phyloP scores from a whole-genome alignment of 352 stramenopile genomes.

The Saprolegnia parasitica region DNA sequence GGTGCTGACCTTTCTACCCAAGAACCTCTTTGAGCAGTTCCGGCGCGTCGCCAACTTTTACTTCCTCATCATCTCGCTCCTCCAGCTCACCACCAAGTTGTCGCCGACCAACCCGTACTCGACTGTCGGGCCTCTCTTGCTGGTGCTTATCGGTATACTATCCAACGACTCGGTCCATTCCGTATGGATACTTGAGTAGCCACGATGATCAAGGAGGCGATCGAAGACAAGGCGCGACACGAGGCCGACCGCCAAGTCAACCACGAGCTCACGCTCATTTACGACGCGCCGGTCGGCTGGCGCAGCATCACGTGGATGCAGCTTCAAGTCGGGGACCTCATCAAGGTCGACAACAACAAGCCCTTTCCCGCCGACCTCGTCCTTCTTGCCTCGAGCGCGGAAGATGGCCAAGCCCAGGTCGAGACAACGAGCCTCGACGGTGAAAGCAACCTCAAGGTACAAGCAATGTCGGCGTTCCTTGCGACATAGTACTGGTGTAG shows the following conservation, averaged over 20 bases:
- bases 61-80: conserved; percentile 92
- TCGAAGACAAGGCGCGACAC: conserved; percentile 72
- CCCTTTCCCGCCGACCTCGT: conserved; percentile 91
- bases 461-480: conserved; percentile 9
- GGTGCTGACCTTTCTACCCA: conserved; percentile 91
- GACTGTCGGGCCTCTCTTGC: conserved; percentile 68
- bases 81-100: conserved; percentile 89
- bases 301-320: conserved; percentile 76
- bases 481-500: conserved; percentile 18
- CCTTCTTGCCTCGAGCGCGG: conserved; percentile 77
- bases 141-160: conserved; percentile 51
- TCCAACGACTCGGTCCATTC: neutral
- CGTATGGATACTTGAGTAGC: conserved; percentile 34
- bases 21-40: conserved; percentile 95
- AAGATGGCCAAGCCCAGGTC: conserved; percentile 64
- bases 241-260: conserved; percentile 69
- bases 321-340: conserved; percentile 80
- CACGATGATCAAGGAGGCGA: conserved; percentile 81
- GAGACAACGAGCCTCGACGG: conserved; percentile 81
- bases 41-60: conserved; percentile 95
- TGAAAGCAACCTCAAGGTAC: conserved; percentile 80
- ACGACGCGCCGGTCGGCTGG: conserved; percentile 33
- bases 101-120: conserved; percentile 87
- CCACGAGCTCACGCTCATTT: conserved; percentile 46
- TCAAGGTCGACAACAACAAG: conserved; percentile 84